Base-by-base conservation (phyloP, 768 basidiomycete genomes). In the Mycena crocata region DNA sequence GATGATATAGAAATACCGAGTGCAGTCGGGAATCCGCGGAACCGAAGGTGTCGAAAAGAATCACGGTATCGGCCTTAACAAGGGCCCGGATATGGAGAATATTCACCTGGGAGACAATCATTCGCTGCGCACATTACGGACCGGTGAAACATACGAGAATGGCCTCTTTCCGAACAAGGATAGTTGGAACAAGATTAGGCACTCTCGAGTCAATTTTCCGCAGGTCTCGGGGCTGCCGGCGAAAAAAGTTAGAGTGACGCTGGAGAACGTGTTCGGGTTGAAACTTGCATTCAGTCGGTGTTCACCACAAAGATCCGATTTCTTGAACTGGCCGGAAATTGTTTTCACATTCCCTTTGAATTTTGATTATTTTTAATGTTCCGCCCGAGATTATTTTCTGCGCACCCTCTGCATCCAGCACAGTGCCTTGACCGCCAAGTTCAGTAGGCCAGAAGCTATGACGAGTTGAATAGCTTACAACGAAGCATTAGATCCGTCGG, bases 131-230 rank as follows among this genome's bases (percentile, higher is more conserved):
- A 9, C 35, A 62, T 28, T 51, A 51, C 62, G 59, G 49, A 48
- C 48, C 40, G 31, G 17, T 12, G 61, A 50, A 60, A 84, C 89
- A 63, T 76, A 94, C 94, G 67, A 99, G 84, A 70, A 98, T 89
- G 50, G 93, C 94, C 79, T 94, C 91, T 73, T 90, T 92, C 69
- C 97, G 87, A 57, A 93, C 88, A 62, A 99, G 87, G 73, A 99
- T 96, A 44, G 96, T 96, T 42, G 96, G 96, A 21, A 99, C 93
- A 62, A 97, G 89, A 78, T 96, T 98, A 37, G 96, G 95, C 70
- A 96, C 87, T 71, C 95, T 86, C 5, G 94, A 96, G 81, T 99
- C 97, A 71, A 99, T 93, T 84, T 98, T 98, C 59, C 97, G 91
- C 26, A 99, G 84, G 83, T 99, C 97, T 85, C 97, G 92, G 71